phyloP scores from a whole-genome alignment of 202 grass and related monocot genomes.

The Carex sylvatica region DNA sequence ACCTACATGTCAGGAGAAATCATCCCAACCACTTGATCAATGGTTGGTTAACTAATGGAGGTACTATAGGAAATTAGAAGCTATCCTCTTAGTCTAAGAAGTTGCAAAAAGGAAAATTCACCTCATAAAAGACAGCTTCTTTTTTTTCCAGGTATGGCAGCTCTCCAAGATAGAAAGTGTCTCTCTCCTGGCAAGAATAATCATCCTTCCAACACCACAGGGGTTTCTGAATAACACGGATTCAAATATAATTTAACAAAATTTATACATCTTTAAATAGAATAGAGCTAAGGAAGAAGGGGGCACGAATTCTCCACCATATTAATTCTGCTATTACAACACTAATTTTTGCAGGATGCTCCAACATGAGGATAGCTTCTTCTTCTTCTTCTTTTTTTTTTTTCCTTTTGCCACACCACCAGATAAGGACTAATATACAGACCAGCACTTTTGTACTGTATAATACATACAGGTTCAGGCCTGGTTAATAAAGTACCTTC shows the following conservation, averaged over 20 bases:
- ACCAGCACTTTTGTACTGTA: neutral
- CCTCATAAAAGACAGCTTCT: constrained; percentile 83
- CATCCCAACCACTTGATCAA: neutral
- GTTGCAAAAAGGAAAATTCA: constrained; percentile 29
- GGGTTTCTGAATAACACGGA: constrained; percentile 64
- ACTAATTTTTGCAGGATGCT: neutral
- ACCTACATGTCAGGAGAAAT: neutral
- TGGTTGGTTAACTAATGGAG: neutral
- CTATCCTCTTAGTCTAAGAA: neutral
- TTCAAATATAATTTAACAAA: neutral
- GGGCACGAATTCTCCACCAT: neutral
- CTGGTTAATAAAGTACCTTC: neutral
- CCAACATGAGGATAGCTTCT: neutral
- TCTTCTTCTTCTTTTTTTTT: neutral
- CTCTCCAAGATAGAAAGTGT: constrained; percentile 79
- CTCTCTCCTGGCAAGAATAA: constrained; percentile 74
- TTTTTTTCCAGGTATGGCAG: constrained; percentile 68
- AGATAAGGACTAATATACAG: neutral
- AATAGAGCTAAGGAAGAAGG: neutral
- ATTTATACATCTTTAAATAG: neutral
- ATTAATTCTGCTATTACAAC: neutral
- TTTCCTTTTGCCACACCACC: neutral
- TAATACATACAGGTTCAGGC: neutral
- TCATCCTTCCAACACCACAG: constrained; percentile 70
- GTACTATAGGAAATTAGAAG: constrained; percentile 11